Base-by-base conservation (phyloP, 441 rosid genomes). In the Erysimum cheiri region DNA sequence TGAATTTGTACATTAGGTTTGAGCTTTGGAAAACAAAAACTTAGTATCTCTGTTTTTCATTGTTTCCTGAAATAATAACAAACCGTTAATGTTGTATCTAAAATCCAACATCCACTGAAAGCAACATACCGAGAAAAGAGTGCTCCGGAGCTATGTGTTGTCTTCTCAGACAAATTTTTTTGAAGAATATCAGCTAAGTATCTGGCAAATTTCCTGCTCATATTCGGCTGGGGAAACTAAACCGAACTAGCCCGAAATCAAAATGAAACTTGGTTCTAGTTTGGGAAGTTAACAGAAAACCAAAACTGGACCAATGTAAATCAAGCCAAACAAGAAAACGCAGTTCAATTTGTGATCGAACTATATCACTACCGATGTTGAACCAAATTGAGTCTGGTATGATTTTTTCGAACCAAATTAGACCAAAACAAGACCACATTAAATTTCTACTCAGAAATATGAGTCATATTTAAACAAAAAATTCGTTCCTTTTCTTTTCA, bases 1-100 rank as follows among this genome's bases (percentile, higher is more conserved):
- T 69, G 58, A 55, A 49, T 47, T 40, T 69, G 78, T 75, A 75
- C 67, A 69, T 69, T 63, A 69, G 70, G 49, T 39, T 67, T 75
- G 70, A 63, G 54, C 41, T 55, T 75, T 62, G 59, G 47, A 47
- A 31, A 26, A 36, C 6, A 9, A 66, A 26, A 10, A 56, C 60
- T 35, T 53, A 9, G 48, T 11, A 35, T 65, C 26, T 65, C 26
- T 69, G 58, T 46, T 68, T 68, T 29, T 24, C 8, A 36, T 40
- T 61, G 69, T 53, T 53, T 33, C 6, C 22, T 60, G 56, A 59
- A 72, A 48, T 37, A 49, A 47, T 41, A 73, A 60, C 4, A 37
- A 68, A 53, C 44, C 43, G 3, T 19, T 10, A 74, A 26, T 75
- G 65, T 35, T 63, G 78, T 40, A 62, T 32, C n/a, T 69, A 32